phyloP scores from a whole-genome alignment of 1,139 yeast species.

The Yamadazyma siamensis region DNA sequence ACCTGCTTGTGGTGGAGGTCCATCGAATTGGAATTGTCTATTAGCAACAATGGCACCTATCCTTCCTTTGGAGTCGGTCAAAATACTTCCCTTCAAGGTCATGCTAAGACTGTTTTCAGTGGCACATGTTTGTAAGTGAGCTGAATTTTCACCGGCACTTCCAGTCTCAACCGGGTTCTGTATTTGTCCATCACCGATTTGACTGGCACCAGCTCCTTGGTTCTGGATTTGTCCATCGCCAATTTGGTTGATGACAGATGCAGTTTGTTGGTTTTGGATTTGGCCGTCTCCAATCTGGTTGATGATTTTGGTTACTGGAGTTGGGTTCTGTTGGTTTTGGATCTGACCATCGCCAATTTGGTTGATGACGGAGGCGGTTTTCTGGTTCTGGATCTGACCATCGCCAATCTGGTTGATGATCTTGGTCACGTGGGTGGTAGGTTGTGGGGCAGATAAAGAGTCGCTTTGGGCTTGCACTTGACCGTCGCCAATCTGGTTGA shows the following conservation, averaged over 20 bases:
- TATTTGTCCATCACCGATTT: constrained; percentile 39
- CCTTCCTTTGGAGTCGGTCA: constrained; percentile 65
- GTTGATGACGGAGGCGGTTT: constrained; percentile 29
- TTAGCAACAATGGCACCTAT: constrained; percentile 80
- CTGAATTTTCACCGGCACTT: constrained; percentile 8
- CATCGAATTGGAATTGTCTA: constrained; percentile 87
- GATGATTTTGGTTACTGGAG: constrained; percentile 25
- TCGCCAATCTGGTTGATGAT: constrained; percentile 33
- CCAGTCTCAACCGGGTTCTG: constrained; percentile 27
- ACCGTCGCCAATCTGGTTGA: constrained; percentile 34
- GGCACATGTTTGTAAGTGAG: constrained; percentile 47
- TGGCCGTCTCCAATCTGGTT: constrained; percentile 30
- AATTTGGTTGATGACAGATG: constrained; percentile 30
- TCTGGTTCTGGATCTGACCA: constrained; percentile 34
- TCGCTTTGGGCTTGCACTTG: constrained; percentile 14
- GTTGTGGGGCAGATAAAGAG: background rate
- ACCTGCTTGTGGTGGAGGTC: constrained; percentile 92
- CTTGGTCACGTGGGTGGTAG: constrained; percentile 18
- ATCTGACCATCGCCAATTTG: constrained; percentile 48
- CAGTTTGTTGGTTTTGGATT: constrained; percentile 25
- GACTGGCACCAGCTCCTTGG: constrained; percentile 25
- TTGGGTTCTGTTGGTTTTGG: constrained; percentile 36
- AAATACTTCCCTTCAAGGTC: constrained; percentile 49
- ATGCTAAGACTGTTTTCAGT: constrained; percentile 52
- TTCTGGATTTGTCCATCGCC: constrained; percentile 19